These are phyloP conservation scores for Rubia tinctorum DNA, from an alignment of 305 asterid species.

Conservation along the genomic window DNA sequence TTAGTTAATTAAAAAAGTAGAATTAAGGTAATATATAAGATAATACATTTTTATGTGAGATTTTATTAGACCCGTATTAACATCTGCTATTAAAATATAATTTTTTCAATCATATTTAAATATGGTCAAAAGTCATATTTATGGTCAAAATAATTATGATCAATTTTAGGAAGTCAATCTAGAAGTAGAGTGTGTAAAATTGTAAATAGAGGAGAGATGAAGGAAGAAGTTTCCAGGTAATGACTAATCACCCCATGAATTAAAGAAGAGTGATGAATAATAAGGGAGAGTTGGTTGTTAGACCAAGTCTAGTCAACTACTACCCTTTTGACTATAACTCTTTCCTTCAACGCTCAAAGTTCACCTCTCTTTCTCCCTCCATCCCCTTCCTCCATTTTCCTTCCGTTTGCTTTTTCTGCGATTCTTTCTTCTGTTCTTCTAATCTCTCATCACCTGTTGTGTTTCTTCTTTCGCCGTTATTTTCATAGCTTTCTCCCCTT, in stretches of 20 bases:
- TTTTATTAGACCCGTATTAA: too few species aligned
- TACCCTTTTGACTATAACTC: conserved; percentile 9
- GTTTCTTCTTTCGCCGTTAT: not conserved
- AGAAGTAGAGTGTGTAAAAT: too few species aligned
- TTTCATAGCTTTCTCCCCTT: not conserved
- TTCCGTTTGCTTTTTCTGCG: not conserved
- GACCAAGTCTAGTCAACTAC: conserved; percentile 23
- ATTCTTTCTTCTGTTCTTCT: not conserved
- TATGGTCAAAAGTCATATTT: too few species aligned
- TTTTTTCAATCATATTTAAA: too few species aligned
- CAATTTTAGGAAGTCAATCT: too few species aligned
- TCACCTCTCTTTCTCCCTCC: not conserved
- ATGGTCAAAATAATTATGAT: too few species aligned
- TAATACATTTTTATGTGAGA: too few species aligned
- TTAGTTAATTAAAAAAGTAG: too few species aligned
- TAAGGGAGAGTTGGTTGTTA: not conserved
- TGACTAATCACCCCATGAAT: not conserved
- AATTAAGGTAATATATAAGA: too few species aligned
- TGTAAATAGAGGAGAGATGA: too few species aligned
- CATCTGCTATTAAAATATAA: too few species aligned
- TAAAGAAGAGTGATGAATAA: not conserved
- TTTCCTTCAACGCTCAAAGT: not conserved
- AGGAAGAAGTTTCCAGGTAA: not conserved
- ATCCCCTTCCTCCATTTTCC: conserved; percentile 11
- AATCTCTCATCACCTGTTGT: not conserved